A percentile compares a stretch with the other conserved stretches of the same genome.
Conservation (phyloP, 2,329 filamentous ascomycete species). For the Aschersonia sp. region DNA sequence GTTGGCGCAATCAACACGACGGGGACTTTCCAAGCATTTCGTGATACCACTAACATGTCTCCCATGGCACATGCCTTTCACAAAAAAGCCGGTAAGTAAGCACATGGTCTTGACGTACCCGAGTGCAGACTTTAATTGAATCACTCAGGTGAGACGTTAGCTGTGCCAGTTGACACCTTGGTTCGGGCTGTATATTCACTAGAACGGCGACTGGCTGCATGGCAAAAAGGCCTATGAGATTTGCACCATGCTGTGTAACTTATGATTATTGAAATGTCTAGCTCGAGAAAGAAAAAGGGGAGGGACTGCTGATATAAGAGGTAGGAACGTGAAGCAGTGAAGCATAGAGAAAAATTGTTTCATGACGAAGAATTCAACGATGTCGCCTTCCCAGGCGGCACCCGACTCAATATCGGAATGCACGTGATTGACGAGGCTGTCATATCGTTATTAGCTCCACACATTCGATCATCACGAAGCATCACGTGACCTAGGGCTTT, state of each 20-base stretch:
- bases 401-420: too few species aligned
- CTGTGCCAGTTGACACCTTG: slow-evolving; percentile 16
- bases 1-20: neutral
- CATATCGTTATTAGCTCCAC: too few species aligned
- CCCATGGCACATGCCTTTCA: slow-evolving; percentile 17
- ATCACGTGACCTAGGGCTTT: slow-evolving; percentile 22
- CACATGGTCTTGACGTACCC: neutral
- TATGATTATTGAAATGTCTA: too few species aligned
- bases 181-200: slow-evolving; percentile 23
- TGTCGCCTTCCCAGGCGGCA: too few species aligned
- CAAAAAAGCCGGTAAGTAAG: slow-evolving; percentile 13
- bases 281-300: too few species aligned
- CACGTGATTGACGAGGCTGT: too few species aligned
- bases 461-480: neutral
- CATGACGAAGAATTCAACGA: too few species aligned
- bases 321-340: too few species aligned
- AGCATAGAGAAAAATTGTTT: too few species aligned
- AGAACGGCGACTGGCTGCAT: slow-evolving; percentile 18
- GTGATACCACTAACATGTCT: slow-evolving; percentile 16
- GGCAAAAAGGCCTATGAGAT: slow-evolving; percentile 12
- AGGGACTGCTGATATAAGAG: too few species aligned
- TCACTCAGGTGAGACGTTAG: neutral
- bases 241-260: too few species aligned
- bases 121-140: neutral
- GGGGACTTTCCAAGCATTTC: slow-evolving; percentile 15